phyloP scores from a whole-genome alignment of 1,284 basidiomycete species.

The Thecaphora frezii region DNA sequence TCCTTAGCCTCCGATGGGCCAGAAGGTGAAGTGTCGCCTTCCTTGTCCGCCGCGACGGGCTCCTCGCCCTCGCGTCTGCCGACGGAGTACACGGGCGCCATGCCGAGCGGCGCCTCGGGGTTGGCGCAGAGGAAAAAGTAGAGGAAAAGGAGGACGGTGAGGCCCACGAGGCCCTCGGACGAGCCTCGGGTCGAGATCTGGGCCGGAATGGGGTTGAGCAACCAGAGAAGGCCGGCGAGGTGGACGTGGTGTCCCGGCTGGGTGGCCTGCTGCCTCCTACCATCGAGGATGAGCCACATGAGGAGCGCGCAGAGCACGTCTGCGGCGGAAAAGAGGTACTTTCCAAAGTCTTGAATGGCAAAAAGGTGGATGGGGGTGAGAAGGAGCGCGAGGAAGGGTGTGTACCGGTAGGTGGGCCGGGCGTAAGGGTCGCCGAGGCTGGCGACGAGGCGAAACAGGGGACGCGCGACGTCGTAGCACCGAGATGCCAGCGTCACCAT shows the following conservation, averaged over 20 bases:
- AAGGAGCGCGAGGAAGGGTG: conserved; percentile 82
- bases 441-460: conserved; percentile 41
- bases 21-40: not conserved
- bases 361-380: conserved; percentile 74
- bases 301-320: conserved; percentile 80
- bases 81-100: conserved; percentile 5
- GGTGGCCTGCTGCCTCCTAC: conserved; percentile 21
- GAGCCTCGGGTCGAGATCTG: conserved; percentile 95
- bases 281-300: conserved; percentile 69
- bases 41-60: not conserved
- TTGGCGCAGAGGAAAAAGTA: conserved; percentile 43
- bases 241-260: conserved; percentile 28
- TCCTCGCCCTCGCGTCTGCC: not conserved
- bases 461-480: conserved; percentile 32
- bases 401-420: conserved; percentile 94
- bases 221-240: conserved; percentile 67
- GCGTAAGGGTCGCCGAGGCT: conserved; percentile 74
- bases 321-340: conserved; percentile 81
- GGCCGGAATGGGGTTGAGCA: conserved; percentile 90
- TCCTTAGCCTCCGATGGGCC: not conserved
- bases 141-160: conserved; percentile 77
- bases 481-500: conserved; percentile 26
- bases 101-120: conserved; percentile 36
- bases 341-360: conserved; percentile 65
- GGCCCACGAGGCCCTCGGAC: conserved; percentile 82